Evolutionary conservation across 2,329 filamentous ascomycete species (phyloP).

Genomic region (Neonectria faginata): DNA sequence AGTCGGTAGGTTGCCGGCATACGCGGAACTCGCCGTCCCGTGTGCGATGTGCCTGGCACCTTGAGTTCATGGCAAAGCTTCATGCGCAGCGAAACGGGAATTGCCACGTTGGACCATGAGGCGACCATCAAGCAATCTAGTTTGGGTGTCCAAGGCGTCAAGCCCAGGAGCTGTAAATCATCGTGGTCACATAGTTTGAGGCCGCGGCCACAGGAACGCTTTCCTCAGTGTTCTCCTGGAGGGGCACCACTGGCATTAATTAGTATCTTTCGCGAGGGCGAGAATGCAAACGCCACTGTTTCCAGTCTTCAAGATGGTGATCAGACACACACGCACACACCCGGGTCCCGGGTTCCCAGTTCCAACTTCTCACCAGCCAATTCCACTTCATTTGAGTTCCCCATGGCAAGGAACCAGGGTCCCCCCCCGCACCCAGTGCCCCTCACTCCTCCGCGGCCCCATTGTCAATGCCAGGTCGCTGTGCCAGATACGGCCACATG

Average conservation of each 20-base stretch:
- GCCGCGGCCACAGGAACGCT: slow-evolving; percentile 18
- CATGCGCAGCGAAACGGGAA: slow-evolving; percentile 13
- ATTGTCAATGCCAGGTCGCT: slow-evolving; percentile 4
- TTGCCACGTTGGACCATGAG: slow-evolving; percentile 33
- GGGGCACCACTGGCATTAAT: slow-evolving; percentile 22
- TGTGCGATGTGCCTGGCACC: slow-evolving; percentile 17
- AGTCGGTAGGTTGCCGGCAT: slow-evolving; percentile 9
- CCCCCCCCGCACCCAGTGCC: neutral
- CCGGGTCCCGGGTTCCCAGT: neutral
- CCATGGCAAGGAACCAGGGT: slow-evolving; percentile 25
- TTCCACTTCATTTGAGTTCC: slow-evolving; percentile 21
- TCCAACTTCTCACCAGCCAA: slow-evolving; percentile 8
- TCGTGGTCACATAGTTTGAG: slow-evolving; percentile 27
- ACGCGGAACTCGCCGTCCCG: slow-evolving; percentile 28
- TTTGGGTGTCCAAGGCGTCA: slow-evolving; percentile 18
- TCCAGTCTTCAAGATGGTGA: slow-evolving; percentile 29
- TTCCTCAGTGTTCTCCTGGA: slow-evolving; percentile 26
- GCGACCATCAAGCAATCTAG: slow-evolving; percentile 4
- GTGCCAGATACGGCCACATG: slow-evolving; percentile 22
- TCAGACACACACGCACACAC: slow-evolving; percentile 4
- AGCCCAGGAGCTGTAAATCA: slow-evolving; percentile 26
- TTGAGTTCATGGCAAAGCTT: slow-evolving; percentile 29
- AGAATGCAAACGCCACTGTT: slow-evolving; percentile 43
- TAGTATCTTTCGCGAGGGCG: slow-evolving; percentile 21
- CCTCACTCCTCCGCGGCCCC: slow-evolving; percentile 2